Evolutionary conservation across 345 rosid genomes (phyloP).

Genomic region (Zanthoxylum bungeanum): DNA sequence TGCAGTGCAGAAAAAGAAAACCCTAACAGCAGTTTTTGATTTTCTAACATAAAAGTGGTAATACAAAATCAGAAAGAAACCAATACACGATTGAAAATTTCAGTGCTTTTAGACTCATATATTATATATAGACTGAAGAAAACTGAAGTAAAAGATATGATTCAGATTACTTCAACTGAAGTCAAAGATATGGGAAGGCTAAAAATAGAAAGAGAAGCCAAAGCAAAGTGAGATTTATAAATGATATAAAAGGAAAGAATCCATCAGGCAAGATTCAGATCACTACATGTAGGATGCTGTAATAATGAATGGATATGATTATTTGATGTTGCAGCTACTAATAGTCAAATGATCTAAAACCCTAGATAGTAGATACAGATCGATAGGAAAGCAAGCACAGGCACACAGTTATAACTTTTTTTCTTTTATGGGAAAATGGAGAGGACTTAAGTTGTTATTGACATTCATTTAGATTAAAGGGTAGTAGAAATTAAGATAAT

Average conservation of each 20-base stretch:
- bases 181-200: conserved; percentile 10
- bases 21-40: not conserved
- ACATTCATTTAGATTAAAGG: no score
- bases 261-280: not conserved
- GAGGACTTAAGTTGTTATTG: no score
- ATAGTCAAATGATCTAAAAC: conserved; percentile 1
- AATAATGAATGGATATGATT: not conserved
- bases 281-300: not conserved
- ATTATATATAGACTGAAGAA: not conserved
- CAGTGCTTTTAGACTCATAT: not conserved
- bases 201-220: not conserved
- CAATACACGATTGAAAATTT: not conserved
- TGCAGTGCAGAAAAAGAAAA: not conserved
- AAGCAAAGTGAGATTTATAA: not conserved
- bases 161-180: not conserved
- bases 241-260: not conserved
- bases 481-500: no score
- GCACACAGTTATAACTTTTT: no score
- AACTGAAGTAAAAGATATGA: not conserved
- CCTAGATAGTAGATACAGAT: no score
- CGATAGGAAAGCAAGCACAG: no score
- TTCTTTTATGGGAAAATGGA: no score
- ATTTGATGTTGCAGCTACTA: not conserved
- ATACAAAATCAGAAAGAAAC: not conserved
- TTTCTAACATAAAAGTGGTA: not conserved